phyloP scores from a whole-genome alignment of 179 eudicot species.

The Beta corolliflora region DNA sequence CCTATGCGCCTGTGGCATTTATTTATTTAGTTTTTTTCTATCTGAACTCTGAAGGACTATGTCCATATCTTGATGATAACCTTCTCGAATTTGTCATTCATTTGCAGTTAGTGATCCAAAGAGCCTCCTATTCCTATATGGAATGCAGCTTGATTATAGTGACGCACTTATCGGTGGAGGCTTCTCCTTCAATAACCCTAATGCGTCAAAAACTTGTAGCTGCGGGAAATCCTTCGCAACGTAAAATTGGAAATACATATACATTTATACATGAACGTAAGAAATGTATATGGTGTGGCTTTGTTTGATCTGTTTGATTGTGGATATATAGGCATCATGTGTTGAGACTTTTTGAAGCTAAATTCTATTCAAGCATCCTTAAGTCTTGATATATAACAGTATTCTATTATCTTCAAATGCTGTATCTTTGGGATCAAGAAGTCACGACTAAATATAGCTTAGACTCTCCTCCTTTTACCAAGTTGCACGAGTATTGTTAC shows the following conservation, averaged over 20 bases:
- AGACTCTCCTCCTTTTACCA: neutral
- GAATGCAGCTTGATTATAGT: constrained; percentile 97
- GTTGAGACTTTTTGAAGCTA: neutral
- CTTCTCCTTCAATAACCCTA: constrained; percentile 90
- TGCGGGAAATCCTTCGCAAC: constrained; percentile 98
- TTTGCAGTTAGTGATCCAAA: constrained; percentile 97
- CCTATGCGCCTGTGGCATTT: neutral
- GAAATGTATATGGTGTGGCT: neutral
- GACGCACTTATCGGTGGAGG: constrained; percentile 99
- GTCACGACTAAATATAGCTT: neutral
- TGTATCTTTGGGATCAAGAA: neutral
- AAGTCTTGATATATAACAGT: too few species aligned
- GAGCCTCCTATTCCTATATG: constrained; percentile 87
- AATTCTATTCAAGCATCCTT: neutral
- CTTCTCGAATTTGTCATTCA: neutral
- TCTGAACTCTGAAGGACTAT: too few species aligned
- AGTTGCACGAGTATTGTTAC: too few species aligned
- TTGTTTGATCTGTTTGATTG: neutral
- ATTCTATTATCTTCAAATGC: too few species aligned
- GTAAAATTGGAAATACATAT: constrained; percentile 45
- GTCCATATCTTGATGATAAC: neutral
- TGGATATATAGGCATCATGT: neutral
- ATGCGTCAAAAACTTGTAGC: constrained; percentile 90
- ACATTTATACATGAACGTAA: neutral
- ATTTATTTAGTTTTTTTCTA: neutral